Percentiles rank a stretch among this genome's conserved stretches.
Evolutionary conservation across 2,329 filamentous ascomycete species (phyloP).

Genomic region (Teratosphaeria pseudoeucalypti): DNA sequence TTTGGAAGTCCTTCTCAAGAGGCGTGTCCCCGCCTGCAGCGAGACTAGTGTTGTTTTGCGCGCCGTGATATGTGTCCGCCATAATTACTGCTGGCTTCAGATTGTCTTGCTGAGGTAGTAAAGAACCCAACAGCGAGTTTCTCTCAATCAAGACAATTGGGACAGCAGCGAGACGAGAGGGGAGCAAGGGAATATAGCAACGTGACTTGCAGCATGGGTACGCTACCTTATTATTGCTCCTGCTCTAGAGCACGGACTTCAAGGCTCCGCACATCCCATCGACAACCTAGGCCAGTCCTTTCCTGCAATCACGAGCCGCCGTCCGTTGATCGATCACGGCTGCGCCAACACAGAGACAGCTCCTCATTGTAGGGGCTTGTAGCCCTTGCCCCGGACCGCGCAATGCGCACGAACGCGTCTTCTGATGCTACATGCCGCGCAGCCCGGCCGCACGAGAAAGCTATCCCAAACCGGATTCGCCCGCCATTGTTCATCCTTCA

Average conservation of each 20-base stretch:
- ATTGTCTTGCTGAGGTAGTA: not conserved
- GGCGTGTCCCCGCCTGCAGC: constrained; percentile 15
- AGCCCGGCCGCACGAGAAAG: not conserved
- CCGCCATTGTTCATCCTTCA: not conserved
- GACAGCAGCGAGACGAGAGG: not conserved
- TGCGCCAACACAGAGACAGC: not conserved
- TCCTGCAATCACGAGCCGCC: constrained; percentile 1
- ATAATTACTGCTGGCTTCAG: not conserved
- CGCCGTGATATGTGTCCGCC: constrained; percentile 6
- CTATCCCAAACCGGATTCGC: not conserved
- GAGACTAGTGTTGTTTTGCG: constrained; percentile 19
- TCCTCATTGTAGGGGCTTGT: not conserved
- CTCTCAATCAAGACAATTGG: not conserved
- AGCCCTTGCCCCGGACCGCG: not conserved
- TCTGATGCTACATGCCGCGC: not conserved
- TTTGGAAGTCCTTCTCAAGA: constrained; percentile 37
- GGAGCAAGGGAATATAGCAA: not conserved
- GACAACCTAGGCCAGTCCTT: constrained; percentile 4
- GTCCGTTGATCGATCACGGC: constrained; percentile 3
- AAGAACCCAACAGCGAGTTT: not conserved
- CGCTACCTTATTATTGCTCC: constrained; percentile 1
- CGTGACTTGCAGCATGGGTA: not conserved
- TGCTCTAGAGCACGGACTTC: constrained; percentile 3
- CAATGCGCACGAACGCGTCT: not conserved
- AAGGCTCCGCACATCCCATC: constrained; percentile 7